Percentiles rank a stretch among this genome's conserved stretches.
These are phyloP conservation scores for Claviceps monticola DNA, from an alignment of 2,329 filamentous ascomycete species.

Conservation along the genomic window DNA sequence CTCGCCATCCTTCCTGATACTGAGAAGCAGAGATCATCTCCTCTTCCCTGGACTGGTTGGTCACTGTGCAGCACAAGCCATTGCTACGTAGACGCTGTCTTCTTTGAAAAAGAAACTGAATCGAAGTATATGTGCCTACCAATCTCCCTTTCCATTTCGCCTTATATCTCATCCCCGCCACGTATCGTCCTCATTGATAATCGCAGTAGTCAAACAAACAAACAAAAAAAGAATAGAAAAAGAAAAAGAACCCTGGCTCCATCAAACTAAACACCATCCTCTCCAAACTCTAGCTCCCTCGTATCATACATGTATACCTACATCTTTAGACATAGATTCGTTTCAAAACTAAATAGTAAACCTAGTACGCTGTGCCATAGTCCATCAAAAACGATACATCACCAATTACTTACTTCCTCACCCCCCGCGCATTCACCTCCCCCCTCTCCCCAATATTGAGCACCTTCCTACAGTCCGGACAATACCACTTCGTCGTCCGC, in stretches of 20 bases:
- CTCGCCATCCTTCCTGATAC: too few relatives aligned
- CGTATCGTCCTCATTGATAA: too few relatives aligned
- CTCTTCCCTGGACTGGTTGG: too few relatives aligned
- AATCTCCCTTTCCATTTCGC: too few relatives aligned
- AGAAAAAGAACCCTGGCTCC: background rate
- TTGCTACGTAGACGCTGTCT: too few relatives aligned
- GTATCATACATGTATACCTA: background rate
- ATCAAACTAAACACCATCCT: too few relatives aligned
- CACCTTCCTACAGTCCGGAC: conserved; percentile 55
- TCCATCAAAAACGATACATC: background rate
- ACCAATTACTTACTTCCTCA: conserved; percentile 30
- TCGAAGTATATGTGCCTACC: too few relatives aligned
- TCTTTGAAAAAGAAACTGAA: too few relatives aligned
- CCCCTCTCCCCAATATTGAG: conserved; percentile 50
- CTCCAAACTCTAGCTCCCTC: too few relatives aligned
- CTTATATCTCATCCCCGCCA: too few relatives aligned
- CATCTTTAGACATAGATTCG: background rate
- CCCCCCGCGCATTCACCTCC: conserved; percentile 44
- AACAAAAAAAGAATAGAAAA: background rate
- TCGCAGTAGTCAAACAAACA: background rate
- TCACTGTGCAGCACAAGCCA: too few relatives aligned
- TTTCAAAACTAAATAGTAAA: background rate
- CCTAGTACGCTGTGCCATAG: background rate
- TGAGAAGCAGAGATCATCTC: too few relatives aligned
- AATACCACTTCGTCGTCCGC: conserved; percentile 72